Conservation (phyloP, 805 yeast genomes). For the Metschnikowia lochheadii region DNA sequence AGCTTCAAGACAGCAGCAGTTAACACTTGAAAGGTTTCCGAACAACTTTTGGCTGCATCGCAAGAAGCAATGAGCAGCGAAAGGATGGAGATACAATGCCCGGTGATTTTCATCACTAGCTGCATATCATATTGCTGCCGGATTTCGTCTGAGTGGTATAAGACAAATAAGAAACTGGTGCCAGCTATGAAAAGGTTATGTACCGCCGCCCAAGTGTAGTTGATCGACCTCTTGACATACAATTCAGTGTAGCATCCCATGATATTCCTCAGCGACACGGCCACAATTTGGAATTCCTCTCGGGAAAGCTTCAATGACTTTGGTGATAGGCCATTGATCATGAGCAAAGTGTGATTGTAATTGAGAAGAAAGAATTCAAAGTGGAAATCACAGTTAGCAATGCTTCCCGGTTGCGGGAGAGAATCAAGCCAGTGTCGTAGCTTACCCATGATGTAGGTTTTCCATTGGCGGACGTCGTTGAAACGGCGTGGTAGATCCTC, state of each 20-base stretch:
- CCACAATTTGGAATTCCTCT: constrained; percentile 53
- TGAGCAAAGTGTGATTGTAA: constrained; percentile 68
- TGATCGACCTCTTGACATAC: constrained; percentile 53
- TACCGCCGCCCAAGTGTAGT: constrained; percentile 91
- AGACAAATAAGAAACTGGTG: constrained; percentile 72
- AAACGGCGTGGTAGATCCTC: constrained; percentile 68
- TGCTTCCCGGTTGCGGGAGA: constrained; percentile 19
- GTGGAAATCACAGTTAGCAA: constrained; percentile 74
- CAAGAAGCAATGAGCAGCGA: constrained; percentile 62
- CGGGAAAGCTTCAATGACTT: constrained; percentile 51
- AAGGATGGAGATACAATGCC: constrained; percentile 54
- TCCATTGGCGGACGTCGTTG: constrained; percentile 58
- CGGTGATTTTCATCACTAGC: constrained; percentile 46
- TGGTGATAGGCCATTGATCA: constrained; percentile 77
- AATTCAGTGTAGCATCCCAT: constrained; percentile 60
- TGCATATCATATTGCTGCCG: constrained; percentile 42
- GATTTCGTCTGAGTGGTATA: constrained; percentile 63
- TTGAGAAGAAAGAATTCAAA: constrained; percentile 66
- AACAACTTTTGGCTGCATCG: constrained; percentile 72
- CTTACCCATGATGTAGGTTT: constrained; percentile 43
- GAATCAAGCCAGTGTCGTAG: constrained; percentile 61
- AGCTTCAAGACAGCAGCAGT: constrained; percentile 67
- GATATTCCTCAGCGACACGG: constrained; percentile 62
- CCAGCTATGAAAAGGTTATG: constrained; percentile 89
- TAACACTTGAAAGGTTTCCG: constrained; percentile 66